phyloP scores from a whole-genome alignment of 2,329 filamentous ascomycete genomes.

The Diaporthe batatas region DNA sequence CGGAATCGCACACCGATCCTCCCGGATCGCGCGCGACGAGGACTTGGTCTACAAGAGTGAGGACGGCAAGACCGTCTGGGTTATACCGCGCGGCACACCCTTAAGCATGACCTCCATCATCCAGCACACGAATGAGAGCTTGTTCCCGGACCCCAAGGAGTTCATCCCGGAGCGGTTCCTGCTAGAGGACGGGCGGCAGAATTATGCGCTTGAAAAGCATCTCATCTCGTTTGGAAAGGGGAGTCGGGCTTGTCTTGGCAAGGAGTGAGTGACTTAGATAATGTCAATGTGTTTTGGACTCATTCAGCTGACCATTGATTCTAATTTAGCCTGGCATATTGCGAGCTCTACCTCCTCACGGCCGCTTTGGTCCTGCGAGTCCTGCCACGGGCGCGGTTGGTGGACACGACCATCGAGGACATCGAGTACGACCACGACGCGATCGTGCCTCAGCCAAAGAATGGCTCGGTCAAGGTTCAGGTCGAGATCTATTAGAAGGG shows the following conservation, averaged over 20 bases:
- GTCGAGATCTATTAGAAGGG: background rate
- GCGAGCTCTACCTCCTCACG: slow-evolving; percentile 42
- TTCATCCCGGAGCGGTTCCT: slow-evolving; percentile 47
- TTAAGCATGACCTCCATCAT: slow-evolving; percentile 44
- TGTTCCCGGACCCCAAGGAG: slow-evolving; percentile 44
- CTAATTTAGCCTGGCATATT: slow-evolving; percentile 38
- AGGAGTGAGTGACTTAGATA: slow-evolving; percentile 44
- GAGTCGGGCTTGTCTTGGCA: slow-evolving; percentile 45
- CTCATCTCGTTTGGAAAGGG: slow-evolving; percentile 45
- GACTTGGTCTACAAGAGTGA: slow-evolving; percentile 36
- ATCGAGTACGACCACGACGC: slow-evolving; percentile 43
- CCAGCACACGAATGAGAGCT: slow-evolving; percentile 44
- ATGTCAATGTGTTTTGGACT: fast-evolving
- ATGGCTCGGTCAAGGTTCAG: slow-evolving; percentile 25
- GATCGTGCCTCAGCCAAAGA: slow-evolving; percentile 44
- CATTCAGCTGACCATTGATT: background rate
- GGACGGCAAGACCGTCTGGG: slow-evolving; percentile 36
- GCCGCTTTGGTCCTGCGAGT: slow-evolving; percentile 42
- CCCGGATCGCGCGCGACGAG: slow-evolving; percentile 41
- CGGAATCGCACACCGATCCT: slow-evolving; percentile 40
- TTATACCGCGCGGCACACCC: slow-evolving; percentile 45
- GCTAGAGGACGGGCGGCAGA: slow-evolving; percentile 33
- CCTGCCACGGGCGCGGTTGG: slow-evolving; percentile 37
- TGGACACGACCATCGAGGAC: slow-evolving; percentile 43
- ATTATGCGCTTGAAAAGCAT: slow-evolving; percentile 41